phyloP scores from a whole-genome alignment of 192 early-diverging fungal species.

The Chytriomyces hyalinus region DNA sequence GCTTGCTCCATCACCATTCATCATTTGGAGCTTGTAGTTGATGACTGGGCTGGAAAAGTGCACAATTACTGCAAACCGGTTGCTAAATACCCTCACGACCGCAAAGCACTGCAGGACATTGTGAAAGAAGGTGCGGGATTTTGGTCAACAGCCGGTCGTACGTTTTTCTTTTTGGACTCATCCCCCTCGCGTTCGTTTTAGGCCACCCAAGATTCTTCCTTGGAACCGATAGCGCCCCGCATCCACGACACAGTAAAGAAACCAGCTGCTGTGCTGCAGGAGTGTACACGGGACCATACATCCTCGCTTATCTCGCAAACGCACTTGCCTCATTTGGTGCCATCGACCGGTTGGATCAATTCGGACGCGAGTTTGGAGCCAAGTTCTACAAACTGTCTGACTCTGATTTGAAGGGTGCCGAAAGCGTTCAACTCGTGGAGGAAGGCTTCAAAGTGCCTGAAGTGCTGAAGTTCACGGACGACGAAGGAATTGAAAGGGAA shows the following conservation, averaged over 20 bases:
- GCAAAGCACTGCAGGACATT: constrained; percentile 82
- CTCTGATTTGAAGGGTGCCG: constrained; percentile 28
- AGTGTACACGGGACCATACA: constrained; percentile 88
- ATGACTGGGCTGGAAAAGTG: constrained; percentile 97
- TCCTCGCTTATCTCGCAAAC: constrained; percentile 85
- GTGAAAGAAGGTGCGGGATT: constrained; percentile 68
- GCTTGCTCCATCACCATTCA: constrained; percentile 96
- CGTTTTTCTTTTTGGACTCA: not conserved
- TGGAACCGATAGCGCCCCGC: constrained; percentile 95
- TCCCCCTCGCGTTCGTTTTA: constrained; percentile 3
- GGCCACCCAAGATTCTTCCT: constrained; percentile 96
- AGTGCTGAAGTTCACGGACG: constrained; percentile 56
- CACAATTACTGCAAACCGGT: constrained; percentile 99
- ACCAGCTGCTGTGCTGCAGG: constrained; percentile 82
- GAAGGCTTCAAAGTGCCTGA: constrained; percentile 54
- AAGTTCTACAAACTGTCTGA: constrained; percentile 80
- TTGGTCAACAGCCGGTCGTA: not conserved
- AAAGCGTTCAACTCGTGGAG: constrained; percentile 44
- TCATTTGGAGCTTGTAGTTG: constrained; percentile 87
- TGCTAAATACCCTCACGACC: constrained; percentile 92
- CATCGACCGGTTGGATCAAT: constrained; percentile 78
- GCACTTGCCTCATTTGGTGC: constrained; percentile 85
- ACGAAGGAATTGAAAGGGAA: constrained; percentile 54
- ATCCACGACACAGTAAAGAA: constrained; percentile 87
- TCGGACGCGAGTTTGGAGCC: constrained; percentile 85